Conservation (phyloP, 2,329 filamentous ascomycete genomes). For the Furcasterigmium furcatum region DNA sequence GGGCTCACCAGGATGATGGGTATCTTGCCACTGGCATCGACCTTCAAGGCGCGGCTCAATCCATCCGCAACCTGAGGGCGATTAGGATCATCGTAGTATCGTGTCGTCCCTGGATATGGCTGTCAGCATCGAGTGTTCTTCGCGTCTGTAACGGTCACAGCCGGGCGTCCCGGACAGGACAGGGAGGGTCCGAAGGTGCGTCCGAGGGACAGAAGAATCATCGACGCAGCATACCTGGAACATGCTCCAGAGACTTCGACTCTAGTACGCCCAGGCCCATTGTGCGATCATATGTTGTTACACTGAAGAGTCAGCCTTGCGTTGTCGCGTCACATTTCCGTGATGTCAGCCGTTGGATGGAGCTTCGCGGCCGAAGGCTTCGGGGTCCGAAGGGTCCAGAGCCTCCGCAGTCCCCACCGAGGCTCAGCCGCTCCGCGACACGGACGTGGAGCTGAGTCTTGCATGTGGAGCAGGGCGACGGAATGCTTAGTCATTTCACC, state of each 20-base stretch:
- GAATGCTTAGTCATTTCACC: too few relatives aligned
- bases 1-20: slow-evolving; percentile 70
- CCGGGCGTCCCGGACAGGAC: slow-evolving; percentile 5
- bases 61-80: slow-evolving; percentile 39
- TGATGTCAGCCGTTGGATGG: too few relatives aligned
- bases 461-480: too few relatives aligned
- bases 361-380: too few relatives aligned
- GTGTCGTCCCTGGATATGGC: slow-evolving; percentile 48
- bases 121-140: slow-evolving; percentile 7
- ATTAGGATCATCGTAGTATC: slow-evolving; percentile 60
- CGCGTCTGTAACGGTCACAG: slow-evolving; percentile 2
- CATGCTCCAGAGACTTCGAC: slow-evolving; percentile 60
- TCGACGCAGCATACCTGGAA: slow-evolving; percentile 57
- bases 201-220: slow-evolving; percentile 1
- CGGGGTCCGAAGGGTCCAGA: too few relatives aligned
- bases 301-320: too few relatives aligned
- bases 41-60: slow-evolving; percentile 58
- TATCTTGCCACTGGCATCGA: slow-evolving; percentile 61
- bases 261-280: slow-evolving; percentile 77
- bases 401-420: not conserved
- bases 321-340: too few relatives aligned
- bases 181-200: not conserved
- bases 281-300: slow-evolving; percentile 10
- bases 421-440: not conserved
- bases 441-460: too few relatives aligned